phyloP scores from a whole-genome alignment of 768 basidiomycete genomes.

The Lentinus brumalis region DNA sequence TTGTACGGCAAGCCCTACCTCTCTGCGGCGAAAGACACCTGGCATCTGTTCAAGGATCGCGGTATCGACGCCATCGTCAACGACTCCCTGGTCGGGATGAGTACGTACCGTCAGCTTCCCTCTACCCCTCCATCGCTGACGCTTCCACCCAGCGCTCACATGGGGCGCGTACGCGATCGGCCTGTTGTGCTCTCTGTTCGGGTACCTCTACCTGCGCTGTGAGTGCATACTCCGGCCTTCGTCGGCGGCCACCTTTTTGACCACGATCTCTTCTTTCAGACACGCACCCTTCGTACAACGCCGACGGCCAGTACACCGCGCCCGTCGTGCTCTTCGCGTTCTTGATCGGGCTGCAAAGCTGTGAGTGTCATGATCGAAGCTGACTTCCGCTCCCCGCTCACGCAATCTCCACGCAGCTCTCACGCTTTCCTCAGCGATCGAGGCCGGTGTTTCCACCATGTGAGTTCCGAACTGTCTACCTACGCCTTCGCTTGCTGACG shows the following conservation, averaged over 20 bases:
- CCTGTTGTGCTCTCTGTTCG: slow-evolving; percentile 72
- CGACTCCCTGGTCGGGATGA: slow-evolving; percentile 79
- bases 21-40: slow-evolving; percentile 80
- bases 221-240: slow-evolving; percentile 28
- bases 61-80: slow-evolving; percentile 84
- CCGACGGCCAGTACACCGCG: slow-evolving; percentile 73
- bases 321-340: slow-evolving; percentile 80
- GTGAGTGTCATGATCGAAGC: slow-evolving; percentile 35
- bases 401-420: slow-evolving; percentile 43
- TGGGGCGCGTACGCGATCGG: slow-evolving; percentile 84
- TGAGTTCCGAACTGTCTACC: slow-evolving; percentile 33
- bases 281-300: slow-evolving; percentile 75
- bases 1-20: slow-evolving; percentile 86
- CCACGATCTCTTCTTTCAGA: slow-evolving; percentile 39
- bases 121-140: slow-evolving; percentile 2
- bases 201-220: slow-evolving; percentile 76
- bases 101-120: slow-evolving; percentile 40
- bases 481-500: neutral
- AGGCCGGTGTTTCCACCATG: slow-evolving; percentile 89
- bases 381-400: neutral
- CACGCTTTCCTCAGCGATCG: slow-evolving; percentile 72
- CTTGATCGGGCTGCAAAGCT: slow-evolving; percentile 73
- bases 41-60: slow-evolving; percentile 73
- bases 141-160: slow-evolving; percentile 51
- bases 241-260: neutral